Evolutionary conservation across 2,329 filamentous ascomycete genomes (phyloP), one percentile per base, ranked within the genome.

Genomic region (Microsporum canis): DNA sequence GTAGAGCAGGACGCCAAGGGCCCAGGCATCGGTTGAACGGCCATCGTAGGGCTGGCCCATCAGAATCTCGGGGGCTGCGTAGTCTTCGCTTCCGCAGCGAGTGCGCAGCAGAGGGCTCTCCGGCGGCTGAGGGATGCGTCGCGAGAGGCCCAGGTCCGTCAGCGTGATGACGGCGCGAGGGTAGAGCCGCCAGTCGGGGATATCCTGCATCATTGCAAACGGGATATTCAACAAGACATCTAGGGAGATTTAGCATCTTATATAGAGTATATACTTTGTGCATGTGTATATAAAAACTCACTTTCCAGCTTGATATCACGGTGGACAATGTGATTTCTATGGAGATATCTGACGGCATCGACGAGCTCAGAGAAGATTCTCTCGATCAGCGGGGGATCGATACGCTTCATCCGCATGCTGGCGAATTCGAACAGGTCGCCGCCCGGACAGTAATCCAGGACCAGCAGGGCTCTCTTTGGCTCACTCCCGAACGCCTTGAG

Each of bases 281-380:
- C 17, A 53, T 34, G 31, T 33, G 36, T 12, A 49, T 6, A 39
- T 1, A 7, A n/a, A 23, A 29, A 60, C 86, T 76, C 82, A 94
- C 89, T 99, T 79, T 99, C 94, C 62, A 99, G 85, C 77, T 99
- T 99, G 75, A 99, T 95, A 73, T 99, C 94, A 63, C 94, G 85
- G 72, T 99, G 94, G 60, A 97, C 92, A 71, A 99, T 96, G 66
- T 84, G 86, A 68, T 88, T 80, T 60, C 84, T 79, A 73, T 99
- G 94, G 57, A 99, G 78, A 76, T 97, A 96, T 62, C 82, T 83
- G 39, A 95, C 87, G 0, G 92, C 94, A 63, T 84, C 86, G 29
- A 97, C 86, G 65, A 97, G 75, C 73, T 99, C 94, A 12, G 91
- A 82, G 73, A 96, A 96, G 61, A 97, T 91, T 58, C 94, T 84